These are phyloP conservation scores for Coemansia erecta DNA, from an alignment of 192 early-diverging fungal species.

Conservation along the genomic window DNA sequence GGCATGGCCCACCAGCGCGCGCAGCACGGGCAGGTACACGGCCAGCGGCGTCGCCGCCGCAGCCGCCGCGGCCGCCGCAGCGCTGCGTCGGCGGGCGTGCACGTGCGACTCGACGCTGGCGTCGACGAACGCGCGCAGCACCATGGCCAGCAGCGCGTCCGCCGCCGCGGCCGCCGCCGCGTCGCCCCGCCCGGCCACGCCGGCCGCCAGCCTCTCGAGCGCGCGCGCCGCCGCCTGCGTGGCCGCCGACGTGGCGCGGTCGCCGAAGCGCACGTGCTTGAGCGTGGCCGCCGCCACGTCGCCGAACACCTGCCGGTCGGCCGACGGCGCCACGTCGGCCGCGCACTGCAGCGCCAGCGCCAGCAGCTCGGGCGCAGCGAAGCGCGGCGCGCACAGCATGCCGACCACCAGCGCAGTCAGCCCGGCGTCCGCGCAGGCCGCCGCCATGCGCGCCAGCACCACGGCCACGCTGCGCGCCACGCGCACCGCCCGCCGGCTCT, in stretches of 20 bases:
- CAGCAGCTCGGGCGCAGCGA: constrained; percentile 45
- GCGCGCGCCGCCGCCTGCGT: constrained; percentile 4
- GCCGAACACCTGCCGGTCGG: constrained; percentile 54
- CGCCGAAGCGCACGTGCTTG: constrained; percentile 35
- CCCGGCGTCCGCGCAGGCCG: constrained; percentile 36
- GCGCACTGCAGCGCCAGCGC: constrained; percentile 58
- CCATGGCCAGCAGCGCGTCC: constrained; percentile 26
- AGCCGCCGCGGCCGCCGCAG: too few species aligned
- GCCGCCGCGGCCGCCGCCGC: too few species aligned
- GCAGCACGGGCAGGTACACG: constrained; percentile 61
- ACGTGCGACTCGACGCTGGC: constrained; percentile 22
- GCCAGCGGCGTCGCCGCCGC: constrained; percentile 30
- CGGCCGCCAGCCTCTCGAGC: constrained; percentile 31
- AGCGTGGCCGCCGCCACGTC: constrained; percentile 56
- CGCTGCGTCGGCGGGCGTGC: constrained; percentile 15
- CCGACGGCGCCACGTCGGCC: constrained; percentile 61
- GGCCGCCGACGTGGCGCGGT: constrained; percentile 8
- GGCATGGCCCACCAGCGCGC: constrained; percentile 60
- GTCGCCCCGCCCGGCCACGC: constrained; percentile 18
- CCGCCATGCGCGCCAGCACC: constrained; percentile 33
- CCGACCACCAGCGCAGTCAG: constrained; percentile 62
- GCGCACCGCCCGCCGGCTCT: constrained; percentile 25
- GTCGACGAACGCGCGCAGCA: constrained; percentile 40
- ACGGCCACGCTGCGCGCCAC: constrained; percentile 43
- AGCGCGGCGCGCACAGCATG: constrained; percentile 62